Evolutionary conservation across 1,284 basidiomycete species (phyloP), one percentile per base, ranked within the genome.

Genomic region (Puccinia horiana): DNA sequence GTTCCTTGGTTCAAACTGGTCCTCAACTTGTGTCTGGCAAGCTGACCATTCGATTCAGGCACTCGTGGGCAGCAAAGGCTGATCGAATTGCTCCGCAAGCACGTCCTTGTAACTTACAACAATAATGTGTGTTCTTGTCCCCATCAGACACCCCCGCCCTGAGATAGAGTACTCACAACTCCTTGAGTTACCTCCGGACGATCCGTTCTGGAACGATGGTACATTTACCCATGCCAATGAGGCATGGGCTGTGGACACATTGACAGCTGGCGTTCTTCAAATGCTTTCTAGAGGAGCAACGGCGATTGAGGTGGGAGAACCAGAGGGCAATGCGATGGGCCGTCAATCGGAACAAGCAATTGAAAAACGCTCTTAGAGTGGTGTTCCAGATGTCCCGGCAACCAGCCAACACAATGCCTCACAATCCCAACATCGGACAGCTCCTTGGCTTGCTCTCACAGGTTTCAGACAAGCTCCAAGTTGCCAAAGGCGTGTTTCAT

Each of bases 201-300:
- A 73, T 26, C 70, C 70, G 3, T 73, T 49, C 44, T 73, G 70
- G 70, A 73, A 52, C 29, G 44, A 73, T 47, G 63, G 63, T 8
- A 23, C 35, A 11, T 67, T 37, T 14, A 67, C 63, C n/a, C n/a
- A 67, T 67, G 67, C 67, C 32, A 44, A 35, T 35, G 42, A 72
- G 23, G 18, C 69, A 6, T 72, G 69, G 42, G 69, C 69, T 0
- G 49, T 35, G 44, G 69, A 72, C 11, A 9, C 1, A 11, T 23
- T 26, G 42, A n/a, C 6, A 18, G 20, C 40, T 49, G 40, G 40
- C 42, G 5, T 47, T 29, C 42, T 16, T 8, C 1, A 52, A 72
- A 18, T 40, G 42, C 0, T 37, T 23, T 0, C 16, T 26, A 47
- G 69, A 72, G n/a, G 69, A 72, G 26, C 35, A 49, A 18, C 42